Percentiles rank a stretch among this genome's conserved stretches.
phyloP scores from a whole-genome alignment of 306 rosid species.

The Malus sieversii region DNA sequence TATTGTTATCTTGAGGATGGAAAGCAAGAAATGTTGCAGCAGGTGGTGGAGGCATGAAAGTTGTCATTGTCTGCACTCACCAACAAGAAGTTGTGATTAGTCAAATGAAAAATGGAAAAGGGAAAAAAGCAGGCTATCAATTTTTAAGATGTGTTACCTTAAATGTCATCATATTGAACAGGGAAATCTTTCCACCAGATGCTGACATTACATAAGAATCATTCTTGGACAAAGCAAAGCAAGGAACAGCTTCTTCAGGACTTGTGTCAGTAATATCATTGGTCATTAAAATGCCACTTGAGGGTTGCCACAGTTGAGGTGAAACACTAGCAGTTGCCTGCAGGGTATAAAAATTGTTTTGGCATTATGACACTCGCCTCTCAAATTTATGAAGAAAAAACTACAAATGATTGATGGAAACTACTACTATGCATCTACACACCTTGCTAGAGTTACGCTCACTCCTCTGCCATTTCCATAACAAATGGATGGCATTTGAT shows the following conservation, averaged over 20 bases:
- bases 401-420: slow-evolving; percentile 9
- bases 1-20: slow-evolving; percentile 94
- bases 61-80: slow-evolving; percentile 85
- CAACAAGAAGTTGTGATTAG: slow-evolving; percentile 33
- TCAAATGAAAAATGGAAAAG: not conserved
- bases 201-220: slow-evolving; percentile 99
- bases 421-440: slow-evolving; percentile 6
- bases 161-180: slow-evolving; percentile 97
- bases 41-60: slow-evolving; percentile 98
- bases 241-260: slow-evolving; percentile 80
- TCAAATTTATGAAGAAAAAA: slow-evolving; percentile 3
- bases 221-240: slow-evolving; percentile 91
- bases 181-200: slow-evolving; percentile 91
- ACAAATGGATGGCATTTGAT: slow-evolving; percentile 87
- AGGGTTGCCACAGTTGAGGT: slow-evolving; percentile 93
- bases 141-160: slow-evolving; percentile 43
- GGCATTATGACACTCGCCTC: slow-evolving; percentile 5
- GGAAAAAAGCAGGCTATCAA: not conserved
- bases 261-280: slow-evolving; percentile 66
- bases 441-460: slow-evolving; percentile 85
- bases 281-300: slow-evolving; percentile 94
- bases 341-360: slow-evolving; percentile 23
- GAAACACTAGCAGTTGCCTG: slow-evolving; percentile 80
- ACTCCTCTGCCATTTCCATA: slow-evolving; percentile 90
- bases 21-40: slow-evolving; percentile 98